Conservation (phyloP, 257 asterid species). For the Ehretia macrophylla region DNA sequence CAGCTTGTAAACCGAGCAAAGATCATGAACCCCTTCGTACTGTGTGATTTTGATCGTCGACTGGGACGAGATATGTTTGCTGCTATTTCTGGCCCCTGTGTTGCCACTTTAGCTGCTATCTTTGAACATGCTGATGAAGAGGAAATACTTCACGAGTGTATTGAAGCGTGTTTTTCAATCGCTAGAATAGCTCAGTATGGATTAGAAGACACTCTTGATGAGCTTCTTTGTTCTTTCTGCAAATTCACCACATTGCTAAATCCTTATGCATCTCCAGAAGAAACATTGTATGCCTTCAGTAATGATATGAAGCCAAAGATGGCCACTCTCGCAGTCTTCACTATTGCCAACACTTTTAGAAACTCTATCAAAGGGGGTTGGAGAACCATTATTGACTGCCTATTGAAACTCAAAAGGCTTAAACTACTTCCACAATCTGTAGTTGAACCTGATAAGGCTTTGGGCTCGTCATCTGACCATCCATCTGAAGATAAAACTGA, state of each 20-base stretch:
- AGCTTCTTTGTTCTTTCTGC: constrained; percentile 73
- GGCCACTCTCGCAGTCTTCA: constrained; percentile 88
- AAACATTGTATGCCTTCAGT: constrained; percentile 72
- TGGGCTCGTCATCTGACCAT: constrained; percentile 7
- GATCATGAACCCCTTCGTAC: constrained; percentile 47
- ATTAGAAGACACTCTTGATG: constrained; percentile 80
- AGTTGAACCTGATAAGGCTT: constrained; percentile 43
- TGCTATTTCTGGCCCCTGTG: constrained; percentile 75
- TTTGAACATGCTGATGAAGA: constrained; percentile 84
- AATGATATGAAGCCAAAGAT: constrained; percentile 84
- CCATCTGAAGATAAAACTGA: constrained; percentile 18
- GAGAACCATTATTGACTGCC: constrained; percentile 85
- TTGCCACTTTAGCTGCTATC: constrained; percentile 80
- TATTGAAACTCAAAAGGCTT: constrained; percentile 82
- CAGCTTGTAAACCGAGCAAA: constrained; percentile 71
- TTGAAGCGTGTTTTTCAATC: constrained; percentile 70
- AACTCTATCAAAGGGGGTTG: constrained; percentile 79
- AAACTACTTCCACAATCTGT: constrained; percentile 73
- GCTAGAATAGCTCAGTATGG: constrained; percentile 85
- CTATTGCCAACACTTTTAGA: constrained; percentile 71
- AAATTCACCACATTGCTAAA: constrained; percentile 78
- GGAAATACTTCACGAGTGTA: constrained; percentile 75
- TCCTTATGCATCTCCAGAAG: constrained; percentile 80
- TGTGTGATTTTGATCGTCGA: constrained; percentile 63
- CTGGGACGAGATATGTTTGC: constrained; percentile 91